A percentile compares a stretch with the other conserved stretches of the same genome.
Evolutionary conservation across 1,284 basidiomycete genomes (phyloP).

Genomic region (Boletus nobilissimus): DNA sequence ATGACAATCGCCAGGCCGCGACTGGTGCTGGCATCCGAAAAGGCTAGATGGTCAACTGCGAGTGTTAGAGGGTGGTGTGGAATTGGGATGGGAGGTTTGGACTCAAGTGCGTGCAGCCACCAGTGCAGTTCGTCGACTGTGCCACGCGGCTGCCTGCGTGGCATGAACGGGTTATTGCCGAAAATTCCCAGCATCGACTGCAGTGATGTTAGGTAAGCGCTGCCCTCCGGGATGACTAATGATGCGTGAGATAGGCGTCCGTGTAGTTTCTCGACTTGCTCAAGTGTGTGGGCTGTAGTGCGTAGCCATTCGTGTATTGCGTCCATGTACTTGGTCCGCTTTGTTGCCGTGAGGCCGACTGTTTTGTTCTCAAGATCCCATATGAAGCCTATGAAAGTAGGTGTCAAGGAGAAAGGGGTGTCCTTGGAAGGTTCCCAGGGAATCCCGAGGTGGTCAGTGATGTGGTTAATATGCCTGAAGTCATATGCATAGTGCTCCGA

Average conservation of each 20-base stretch:
- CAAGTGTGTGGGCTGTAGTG: no score
- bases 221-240: no score
- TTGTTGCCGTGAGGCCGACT: neutral
- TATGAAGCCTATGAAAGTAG: constrained; percentile 35
- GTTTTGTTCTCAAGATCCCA: constrained; percentile 28
- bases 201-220: neutral
- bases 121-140: no score
- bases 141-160: no score
- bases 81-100: neutral
- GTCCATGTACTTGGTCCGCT: neutral
- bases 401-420: constrained; percentile 9
- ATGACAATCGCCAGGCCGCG: constrained; percentile 25
- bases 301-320: no score
- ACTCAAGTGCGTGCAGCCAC: no score
- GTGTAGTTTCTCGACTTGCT: no score
- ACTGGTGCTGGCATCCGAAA: constrained; percentile 34
- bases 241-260: no score
- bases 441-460: neutral
- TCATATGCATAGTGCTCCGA: neutral
- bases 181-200: no score
- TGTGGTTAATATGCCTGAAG: neutral
- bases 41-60: neutral
- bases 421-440: constrained; percentile 19
- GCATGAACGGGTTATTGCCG: no score
- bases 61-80: neutral